Evolutionary conservation across 306 rosid genomes (phyloP).

Genomic region (Casuarina equisetifolia): DNA sequence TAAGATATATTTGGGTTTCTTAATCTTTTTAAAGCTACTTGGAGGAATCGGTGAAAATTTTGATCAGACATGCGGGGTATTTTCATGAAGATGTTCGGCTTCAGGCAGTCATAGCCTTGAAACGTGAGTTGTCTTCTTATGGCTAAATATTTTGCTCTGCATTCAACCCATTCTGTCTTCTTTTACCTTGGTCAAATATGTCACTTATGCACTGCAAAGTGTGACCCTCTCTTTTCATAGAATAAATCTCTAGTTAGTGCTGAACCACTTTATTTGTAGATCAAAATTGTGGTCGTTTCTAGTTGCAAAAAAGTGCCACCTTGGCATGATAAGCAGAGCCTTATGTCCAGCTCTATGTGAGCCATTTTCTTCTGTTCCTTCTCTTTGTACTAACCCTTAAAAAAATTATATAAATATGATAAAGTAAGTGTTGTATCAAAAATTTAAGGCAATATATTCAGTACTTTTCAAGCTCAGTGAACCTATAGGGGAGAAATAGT

Average conservation of each 20-base stretch:
- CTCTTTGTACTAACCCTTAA: accelerated
- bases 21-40: constrained; percentile 63
- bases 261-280: not conserved
- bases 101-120: constrained; percentile 81
- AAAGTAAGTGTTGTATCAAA: not conserved
- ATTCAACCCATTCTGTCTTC: constrained; percentile 14
- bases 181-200: not conserved
- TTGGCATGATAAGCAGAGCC: not conserved
- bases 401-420: not conserved
- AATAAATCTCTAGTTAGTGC: constrained; percentile 8
- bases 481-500: not conserved
- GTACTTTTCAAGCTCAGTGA: not conserved
- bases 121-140: constrained; percentile 59
- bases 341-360: not conserved
- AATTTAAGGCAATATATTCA: not conserved
- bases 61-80: constrained; percentile 72
- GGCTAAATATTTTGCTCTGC: constrained; percentile 4
- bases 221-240: not conserved
- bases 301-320: not conserved
- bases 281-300: no score
- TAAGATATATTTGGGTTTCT: constrained; percentile 36
- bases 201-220: not conserved
- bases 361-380: not conserved
- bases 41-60: constrained; percentile 89
- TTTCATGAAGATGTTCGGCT: constrained; percentile 99